phyloP scores from a whole-genome alignment of 176 grass and related monocot genomes.

The Rhynchospora pubera region DNA sequence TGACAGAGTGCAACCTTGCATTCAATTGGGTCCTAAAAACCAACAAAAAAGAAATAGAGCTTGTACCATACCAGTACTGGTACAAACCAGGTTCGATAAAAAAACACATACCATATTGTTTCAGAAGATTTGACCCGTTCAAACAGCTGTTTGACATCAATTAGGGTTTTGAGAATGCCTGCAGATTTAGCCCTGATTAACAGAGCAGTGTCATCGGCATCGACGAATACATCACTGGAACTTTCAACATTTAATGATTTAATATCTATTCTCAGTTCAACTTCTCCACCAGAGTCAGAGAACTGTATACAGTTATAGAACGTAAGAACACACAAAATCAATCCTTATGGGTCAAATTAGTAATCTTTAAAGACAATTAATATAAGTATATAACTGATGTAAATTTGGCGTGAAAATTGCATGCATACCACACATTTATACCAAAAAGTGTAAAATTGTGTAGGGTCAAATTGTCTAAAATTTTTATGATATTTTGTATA shows the following conservation, averaged over 20 bases:
- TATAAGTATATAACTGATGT: neutral
- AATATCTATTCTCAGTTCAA: conserved; percentile 82
- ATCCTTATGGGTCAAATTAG: neutral
- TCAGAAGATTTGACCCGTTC: conserved; percentile 87
- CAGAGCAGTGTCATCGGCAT: conserved; percentile 64
- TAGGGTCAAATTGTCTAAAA: neutral
- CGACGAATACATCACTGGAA: conserved; percentile 75
- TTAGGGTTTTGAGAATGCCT: conserved; percentile 66
- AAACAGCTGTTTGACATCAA: conserved; percentile 54
- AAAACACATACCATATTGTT: conserved; percentile 62
- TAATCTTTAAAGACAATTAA: neutral
- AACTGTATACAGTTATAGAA: conserved; percentile 37
- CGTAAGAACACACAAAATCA: conserved; percentile 7
- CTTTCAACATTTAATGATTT: conserved; percentile 47
- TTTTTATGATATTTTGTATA: neutral
- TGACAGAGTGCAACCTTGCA: neutral
- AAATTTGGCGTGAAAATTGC: neutral
- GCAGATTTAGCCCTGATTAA: conserved; percentile 76
- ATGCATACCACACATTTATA: neutral
- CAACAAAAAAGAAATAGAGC: neutral
- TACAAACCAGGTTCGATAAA: neutral
- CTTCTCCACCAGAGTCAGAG: conserved; percentile 46
- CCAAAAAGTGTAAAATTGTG: neutral
- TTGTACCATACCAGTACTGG: neutral
- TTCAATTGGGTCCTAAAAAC: neutral